Conservation (phyloP, 2,329 filamentous ascomycete genomes). For the Penicillium sp. region DNA sequence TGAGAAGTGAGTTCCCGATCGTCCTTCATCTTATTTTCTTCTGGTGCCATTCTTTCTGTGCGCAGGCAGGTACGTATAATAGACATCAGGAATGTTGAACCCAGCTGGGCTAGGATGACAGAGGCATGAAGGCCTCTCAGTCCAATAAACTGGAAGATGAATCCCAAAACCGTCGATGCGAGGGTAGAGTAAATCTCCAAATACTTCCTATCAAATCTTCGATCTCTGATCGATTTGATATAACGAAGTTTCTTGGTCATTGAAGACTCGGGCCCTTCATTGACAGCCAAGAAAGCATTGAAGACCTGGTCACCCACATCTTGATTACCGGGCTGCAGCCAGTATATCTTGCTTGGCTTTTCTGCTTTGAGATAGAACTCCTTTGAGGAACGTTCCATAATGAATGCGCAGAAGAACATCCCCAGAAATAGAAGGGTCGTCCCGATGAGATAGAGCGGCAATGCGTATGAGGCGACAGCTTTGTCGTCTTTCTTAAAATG, state of each 20-base stretch:
- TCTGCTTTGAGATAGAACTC: constrained; percentile 20
- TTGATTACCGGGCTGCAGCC: constrained; percentile 35
- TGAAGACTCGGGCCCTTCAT: constrained; percentile 15
- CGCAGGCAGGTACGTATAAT: constrained; percentile 29
- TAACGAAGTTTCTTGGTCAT: constrained; percentile 16
- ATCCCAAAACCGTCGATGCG: constrained; percentile 26
- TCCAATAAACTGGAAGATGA: constrained; percentile 35
- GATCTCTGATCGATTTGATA: constrained; percentile 23
- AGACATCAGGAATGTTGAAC: constrained; percentile 32
- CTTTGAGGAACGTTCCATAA: constrained; percentile 28
- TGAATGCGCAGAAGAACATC: constrained; percentile 30
- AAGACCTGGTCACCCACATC: constrained; percentile 34
- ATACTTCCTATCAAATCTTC: constrained; percentile 9
- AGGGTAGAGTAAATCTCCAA: constrained; percentile 20
- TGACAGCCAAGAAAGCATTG: constrained; percentile 28
- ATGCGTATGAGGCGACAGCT: constrained; percentile 24
- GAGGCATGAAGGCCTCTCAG: constrained; percentile 32
- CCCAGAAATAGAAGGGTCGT: constrained; percentile 27
- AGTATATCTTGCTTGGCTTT: constrained; percentile 28
- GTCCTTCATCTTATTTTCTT: constrained; percentile 24
- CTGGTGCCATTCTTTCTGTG: constrained; percentile 24
- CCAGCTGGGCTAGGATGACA: constrained; percentile 30
- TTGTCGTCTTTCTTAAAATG: constrained; percentile 22
- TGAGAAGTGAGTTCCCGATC: too few species aligned
- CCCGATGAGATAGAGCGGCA: constrained; percentile 29